Evolutionary conservation across 78 protist genomes (phyloP), one percentile per base, ranked within the genome.

Genomic region (Pigoraptor vietnamica): DNA sequence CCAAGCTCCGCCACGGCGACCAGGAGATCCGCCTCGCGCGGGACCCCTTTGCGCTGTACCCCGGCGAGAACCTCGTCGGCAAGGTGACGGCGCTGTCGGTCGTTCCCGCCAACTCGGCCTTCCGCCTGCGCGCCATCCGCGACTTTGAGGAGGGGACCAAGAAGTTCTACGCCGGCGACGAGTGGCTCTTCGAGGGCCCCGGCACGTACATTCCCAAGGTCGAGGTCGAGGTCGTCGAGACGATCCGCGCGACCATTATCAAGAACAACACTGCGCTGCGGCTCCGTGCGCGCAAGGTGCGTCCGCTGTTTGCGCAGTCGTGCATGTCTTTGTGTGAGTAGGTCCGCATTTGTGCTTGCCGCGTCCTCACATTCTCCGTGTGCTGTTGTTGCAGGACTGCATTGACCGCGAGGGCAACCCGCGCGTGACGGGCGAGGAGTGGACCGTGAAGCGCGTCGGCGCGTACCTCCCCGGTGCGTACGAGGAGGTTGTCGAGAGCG

Each of bases 151-250:
- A 81, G 81, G 87, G n/a, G 0, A 87, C 87, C 86, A 92, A 35
- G 37, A 24, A 37, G 29, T 95, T 67, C 84, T 34, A 25, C 40
- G 97, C 97, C 55, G 97, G 98, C 88, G 97, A 96, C 88, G 97
- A 97, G 94, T 97, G 98, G 98, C 91, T 96, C 32, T 94, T 92
- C 2, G 95, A 87, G 88, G 98, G 97, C 39, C 97, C 98, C 82
- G 95, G 94, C 83, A 96, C 97, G 29, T 97, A 95, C 94, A 67
- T 92, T 23, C 98, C 97, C 39, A 37, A 87, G 36, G 94, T 95
- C 37, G 95, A 95, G 81, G 97, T 90, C 35, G 90, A 83, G 39
- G 92, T 96, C 24, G 93, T 93, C 10, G 94, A 92, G 89, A 92
- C 83, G 36, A 91, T 95, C 55, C 39, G 83, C 37, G 95, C 97